A percentile compares a stretch with the other conserved stretches of the same genome.
Evolutionary conservation across 768 basidiomycete genomes (phyloP).

Genomic region (Amanita jacksonii): DNA sequence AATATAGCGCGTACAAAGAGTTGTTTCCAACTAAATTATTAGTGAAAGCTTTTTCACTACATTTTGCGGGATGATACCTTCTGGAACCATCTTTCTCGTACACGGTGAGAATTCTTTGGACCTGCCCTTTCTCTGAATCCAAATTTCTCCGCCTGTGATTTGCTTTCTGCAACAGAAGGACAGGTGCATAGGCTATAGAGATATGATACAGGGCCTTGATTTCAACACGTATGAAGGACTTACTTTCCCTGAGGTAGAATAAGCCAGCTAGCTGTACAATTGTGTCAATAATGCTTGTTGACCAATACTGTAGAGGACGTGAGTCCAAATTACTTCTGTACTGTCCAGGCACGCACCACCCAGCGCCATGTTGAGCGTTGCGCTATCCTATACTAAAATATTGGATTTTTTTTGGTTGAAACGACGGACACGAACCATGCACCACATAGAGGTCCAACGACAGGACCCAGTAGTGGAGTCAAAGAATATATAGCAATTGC

Average conservation of each 20-base stretch:
- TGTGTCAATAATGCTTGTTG: conserved; percentile 49
- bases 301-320: conserved; percentile 42
- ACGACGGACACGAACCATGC: conserved; percentile 12
- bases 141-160: conserved; percentile 27
- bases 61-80: conserved; percentile 21
- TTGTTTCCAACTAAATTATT: conserved; percentile 34
- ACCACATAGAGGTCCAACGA: conserved; percentile 52
- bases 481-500: conserved; percentile 60
- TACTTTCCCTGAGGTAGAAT: conserved; percentile 55
- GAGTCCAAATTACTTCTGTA: no score
- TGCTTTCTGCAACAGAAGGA: conserved; percentile 43
- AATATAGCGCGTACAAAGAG: conserved; percentile 45
- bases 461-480: conserved; percentile 58
- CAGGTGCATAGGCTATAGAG: conserved; percentile 34
- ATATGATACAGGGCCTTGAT: no score
- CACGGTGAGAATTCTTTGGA: conserved; percentile 34
- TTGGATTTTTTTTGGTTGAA: not conserved
- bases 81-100: conserved; percentile 33
- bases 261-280: conserved; percentile 46
- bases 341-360: conserved; percentile 37
- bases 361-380: conserved; percentile 61
- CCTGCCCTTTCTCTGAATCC: conserved; percentile 36
- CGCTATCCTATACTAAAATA: conserved; percentile 33
- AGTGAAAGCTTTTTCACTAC: not conserved
- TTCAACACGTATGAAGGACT: conserved; percentile 16